phyloP scores from a whole-genome alignment of 208 protist species.

The Crithidia sp. region DNA sequence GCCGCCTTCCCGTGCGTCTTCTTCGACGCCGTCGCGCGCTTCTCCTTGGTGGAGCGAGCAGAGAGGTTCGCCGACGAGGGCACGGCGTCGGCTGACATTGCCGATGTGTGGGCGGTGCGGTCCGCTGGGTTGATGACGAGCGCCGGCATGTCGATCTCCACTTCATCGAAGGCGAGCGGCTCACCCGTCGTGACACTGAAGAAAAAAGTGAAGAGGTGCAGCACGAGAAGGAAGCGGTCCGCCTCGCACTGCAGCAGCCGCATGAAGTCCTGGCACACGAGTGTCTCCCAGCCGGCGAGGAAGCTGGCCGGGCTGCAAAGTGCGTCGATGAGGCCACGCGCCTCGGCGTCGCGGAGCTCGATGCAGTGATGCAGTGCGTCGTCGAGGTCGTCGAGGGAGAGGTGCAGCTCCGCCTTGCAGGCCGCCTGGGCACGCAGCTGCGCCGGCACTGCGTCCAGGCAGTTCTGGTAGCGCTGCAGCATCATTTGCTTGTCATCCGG shows the following conservation, averaged over 20 bases:
- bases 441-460: constrained; percentile 59
- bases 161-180: constrained; percentile 66
- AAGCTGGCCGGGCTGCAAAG: constrained; percentile 61
- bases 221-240: constrained; percentile 61
- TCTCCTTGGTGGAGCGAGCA: constrained; percentile 43
- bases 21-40: constrained; percentile 44
- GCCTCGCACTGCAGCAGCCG: constrained; percentile 67
- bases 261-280: constrained; percentile 61
- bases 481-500: constrained; percentile 76
- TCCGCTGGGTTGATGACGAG: constrained; percentile 16
- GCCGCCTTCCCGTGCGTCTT: constrained; percentile 39
- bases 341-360: constrained; percentile 44
- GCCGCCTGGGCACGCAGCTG: constrained; percentile 39
- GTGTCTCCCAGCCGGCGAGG: constrained; percentile 63
- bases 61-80: constrained; percentile 5
- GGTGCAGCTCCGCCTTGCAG: constrained; percentile 85
- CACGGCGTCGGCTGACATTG: neutral
- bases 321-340: constrained; percentile 48
- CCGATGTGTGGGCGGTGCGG: constrained; percentile 17
- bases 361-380: constrained; percentile 56
- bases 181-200: constrained; percentile 64
- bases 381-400: constrained; percentile 52
- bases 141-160: constrained; percentile 54
- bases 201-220: constrained; percentile 77
- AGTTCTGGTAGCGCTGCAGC: constrained; percentile 55